These are phyloP conservation scores for Suaeda aralocaspica DNA, from an alignment of 148 eudicot genomes.

Conservation along the genomic window DNA sequence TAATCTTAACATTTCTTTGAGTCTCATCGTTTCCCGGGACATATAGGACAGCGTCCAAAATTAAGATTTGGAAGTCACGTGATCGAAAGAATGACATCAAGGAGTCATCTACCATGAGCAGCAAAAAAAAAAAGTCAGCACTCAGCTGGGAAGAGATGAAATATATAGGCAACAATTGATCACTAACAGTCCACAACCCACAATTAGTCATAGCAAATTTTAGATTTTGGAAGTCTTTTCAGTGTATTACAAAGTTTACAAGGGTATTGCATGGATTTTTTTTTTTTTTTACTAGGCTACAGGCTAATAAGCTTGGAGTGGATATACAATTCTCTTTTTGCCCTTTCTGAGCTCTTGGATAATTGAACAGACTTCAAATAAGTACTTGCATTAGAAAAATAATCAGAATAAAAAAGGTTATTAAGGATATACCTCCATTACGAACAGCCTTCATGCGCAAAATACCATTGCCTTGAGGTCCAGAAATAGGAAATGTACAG, in stretches of 20 bases:
- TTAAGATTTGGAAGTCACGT: constrained; percentile 72
- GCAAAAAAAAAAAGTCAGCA: constrained; percentile 8
- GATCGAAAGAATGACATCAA: constrained; percentile 57
- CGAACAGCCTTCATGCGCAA: constrained; percentile 82
- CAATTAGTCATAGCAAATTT: no score
- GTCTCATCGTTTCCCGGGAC: constrained; percentile 68
- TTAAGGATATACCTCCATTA: constrained; percentile 45
- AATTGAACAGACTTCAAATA: neutral
- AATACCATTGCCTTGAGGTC: constrained; percentile 86
- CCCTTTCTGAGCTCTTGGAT: neutral
- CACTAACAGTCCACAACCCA: no score
- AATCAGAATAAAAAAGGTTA: neutral
- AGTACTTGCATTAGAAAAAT: neutral
- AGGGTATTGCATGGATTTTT: neutral
- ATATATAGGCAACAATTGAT: neutral
- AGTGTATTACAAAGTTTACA: neutral
- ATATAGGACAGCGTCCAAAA: constrained; percentile 85
- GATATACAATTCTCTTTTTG: neutral
- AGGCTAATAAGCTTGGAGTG: neutral
- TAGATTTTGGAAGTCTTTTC: no score
- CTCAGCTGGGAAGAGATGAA: neutral
- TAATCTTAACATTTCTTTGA: constrained; percentile 54
- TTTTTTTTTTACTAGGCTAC: neutral
- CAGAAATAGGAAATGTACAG: constrained; percentile 85
- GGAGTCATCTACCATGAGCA: constrained; percentile 45